Percentiles rank a stretch among this genome's conserved stretches.
Evolutionary conservation across 176 grass and related monocot species (phyloP).

Genomic region (Alloteropsis semialata): DNA sequence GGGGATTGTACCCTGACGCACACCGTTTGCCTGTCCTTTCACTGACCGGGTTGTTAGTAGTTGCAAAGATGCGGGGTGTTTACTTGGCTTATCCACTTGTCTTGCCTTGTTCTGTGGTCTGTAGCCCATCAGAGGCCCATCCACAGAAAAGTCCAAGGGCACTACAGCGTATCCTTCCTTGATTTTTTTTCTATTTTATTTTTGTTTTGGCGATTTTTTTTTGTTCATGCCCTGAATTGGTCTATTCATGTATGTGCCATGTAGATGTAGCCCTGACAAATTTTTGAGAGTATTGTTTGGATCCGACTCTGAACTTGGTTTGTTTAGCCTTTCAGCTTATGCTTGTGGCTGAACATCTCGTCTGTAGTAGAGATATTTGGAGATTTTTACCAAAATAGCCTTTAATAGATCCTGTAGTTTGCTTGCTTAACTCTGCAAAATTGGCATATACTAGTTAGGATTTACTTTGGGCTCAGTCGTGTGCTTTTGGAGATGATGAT

Average conservation of each 20-base stretch:
- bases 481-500: conserved; percentile 37
- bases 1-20: not conserved
- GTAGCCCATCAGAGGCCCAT: conserved; percentile 23
- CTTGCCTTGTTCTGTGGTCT: not conserved
- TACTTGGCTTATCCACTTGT: not conserved
- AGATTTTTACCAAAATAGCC: too few relatives aligned
- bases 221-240: too few relatives aligned
- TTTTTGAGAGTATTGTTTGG: too few relatives aligned
- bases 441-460: not conserved
- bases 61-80: not conserved
- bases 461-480: not conserved
- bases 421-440: not conserved
- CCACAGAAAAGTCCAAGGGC: not conserved
- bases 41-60: not conserved
- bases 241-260: too few relatives aligned
- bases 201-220: not conserved
- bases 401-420: not conserved
- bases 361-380: not conserved
- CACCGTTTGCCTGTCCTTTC: conserved; percentile 2
- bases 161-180: not conserved
- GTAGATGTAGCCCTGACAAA: too few relatives aligned
- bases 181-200: not conserved
- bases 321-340: not conserved
- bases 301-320: not conserved
- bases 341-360: not conserved